A percentile compares a stretch with the other conserved stretches of the same genome.
phyloP scores from a whole-genome alignment of 768 basidiomycete genomes.

The Suillus decipiens region DNA sequence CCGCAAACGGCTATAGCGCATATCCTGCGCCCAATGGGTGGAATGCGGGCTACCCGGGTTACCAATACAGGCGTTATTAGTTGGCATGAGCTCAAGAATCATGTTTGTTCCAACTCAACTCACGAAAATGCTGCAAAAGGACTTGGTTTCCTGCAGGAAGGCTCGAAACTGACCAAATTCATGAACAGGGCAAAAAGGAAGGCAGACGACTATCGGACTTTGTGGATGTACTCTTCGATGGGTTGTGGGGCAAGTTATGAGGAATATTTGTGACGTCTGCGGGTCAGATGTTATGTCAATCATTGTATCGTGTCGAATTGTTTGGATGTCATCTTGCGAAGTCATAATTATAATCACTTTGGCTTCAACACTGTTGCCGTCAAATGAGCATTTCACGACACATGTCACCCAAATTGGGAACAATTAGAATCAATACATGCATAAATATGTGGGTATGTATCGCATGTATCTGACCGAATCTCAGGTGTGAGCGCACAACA shows the following conservation, averaged over 20 bases:
- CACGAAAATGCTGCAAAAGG: not conserved
- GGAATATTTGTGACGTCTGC: not conserved
- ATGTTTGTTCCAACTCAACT: not conserved
- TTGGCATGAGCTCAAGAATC: not conserved
- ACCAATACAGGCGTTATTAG: not conserved
- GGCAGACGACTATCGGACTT: not conserved
- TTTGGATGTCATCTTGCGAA: not conserved
- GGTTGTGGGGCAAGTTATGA: not conserved
- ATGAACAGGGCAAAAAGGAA: not conserved
- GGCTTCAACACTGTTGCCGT: not conserved
- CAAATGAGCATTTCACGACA: too few relatives aligned
- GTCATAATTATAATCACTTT: not conserved
- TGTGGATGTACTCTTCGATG: not conserved
- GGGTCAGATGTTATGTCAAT: not conserved
- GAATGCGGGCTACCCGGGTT: not conserved
- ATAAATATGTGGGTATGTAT: too few relatives aligned
- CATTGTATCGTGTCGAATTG: not conserved
- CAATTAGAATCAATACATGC: too few relatives aligned
- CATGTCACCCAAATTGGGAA: too few relatives aligned
- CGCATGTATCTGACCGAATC: too few relatives aligned
- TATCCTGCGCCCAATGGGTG: not conserved
- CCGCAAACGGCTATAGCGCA: not conserved
- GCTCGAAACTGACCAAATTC: not conserved
- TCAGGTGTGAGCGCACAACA: not conserved
- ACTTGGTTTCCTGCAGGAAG: not conserved